A percentile compares a stretch with the other conserved stretches of the same genome.
Evolutionary conservation across 106 monocot species (phyloP).

Genomic region (Phalaenopsis equestris): DNA sequence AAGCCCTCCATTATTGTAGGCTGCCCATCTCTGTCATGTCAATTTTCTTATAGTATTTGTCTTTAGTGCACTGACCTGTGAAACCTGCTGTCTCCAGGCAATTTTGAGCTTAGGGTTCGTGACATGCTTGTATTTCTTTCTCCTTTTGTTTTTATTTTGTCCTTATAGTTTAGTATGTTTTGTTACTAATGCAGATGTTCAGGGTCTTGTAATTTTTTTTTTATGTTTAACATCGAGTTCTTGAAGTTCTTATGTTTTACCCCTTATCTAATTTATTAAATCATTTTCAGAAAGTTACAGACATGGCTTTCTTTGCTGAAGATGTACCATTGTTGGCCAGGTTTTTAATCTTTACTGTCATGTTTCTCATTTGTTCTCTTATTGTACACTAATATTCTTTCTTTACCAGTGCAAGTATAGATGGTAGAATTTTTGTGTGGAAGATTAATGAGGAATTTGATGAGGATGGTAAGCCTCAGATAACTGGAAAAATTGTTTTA

Average conservation of each 20-base stretch:
- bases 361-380: slow-evolving; percentile 6
- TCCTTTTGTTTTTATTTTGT: background rate
- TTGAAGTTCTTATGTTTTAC: background rate
- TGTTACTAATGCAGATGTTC: background rate
- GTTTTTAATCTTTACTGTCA: slow-evolving; percentile 26
- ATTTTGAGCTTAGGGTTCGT: background rate
- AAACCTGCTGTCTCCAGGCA: background rate
- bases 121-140: background rate
- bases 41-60: background rate
- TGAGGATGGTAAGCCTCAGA: slow-evolving; percentile 71
- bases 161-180: slow-evolving; percentile 2
- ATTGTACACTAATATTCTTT: slow-evolving; percentile 2
- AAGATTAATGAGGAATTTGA: slow-evolving; percentile 92
- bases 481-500: slow-evolving; percentile 69
- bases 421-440: slow-evolving; percentile 90
- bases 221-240: background rate
- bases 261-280: slow-evolving; percentile 1
- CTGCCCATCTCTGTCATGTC: background rate
- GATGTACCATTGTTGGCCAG: slow-evolving; percentile 93
- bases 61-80: background rate
- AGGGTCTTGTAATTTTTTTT: background rate
- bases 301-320: slow-evolving; percentile 99
- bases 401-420: slow-evolving; percentile 81
- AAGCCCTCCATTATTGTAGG: background rate
- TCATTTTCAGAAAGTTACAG: slow-evolving; percentile 68